phyloP scores from a whole-genome alignment of 148 eudicot species.

The Camellia japonica region DNA sequence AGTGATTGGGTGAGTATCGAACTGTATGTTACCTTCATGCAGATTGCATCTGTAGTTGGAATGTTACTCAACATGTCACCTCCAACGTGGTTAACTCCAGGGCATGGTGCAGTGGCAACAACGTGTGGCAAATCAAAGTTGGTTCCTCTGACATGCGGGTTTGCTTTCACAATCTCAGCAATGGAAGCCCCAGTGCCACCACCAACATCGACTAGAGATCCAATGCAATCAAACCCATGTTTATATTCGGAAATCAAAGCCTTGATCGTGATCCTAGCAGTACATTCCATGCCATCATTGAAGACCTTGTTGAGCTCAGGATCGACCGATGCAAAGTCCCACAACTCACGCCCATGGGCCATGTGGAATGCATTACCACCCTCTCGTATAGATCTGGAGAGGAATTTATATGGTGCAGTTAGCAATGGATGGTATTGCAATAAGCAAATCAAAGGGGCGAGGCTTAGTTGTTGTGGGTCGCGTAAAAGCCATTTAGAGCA shows the following conservation, averaged over 20 bases:
- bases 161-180: slow-evolving; percentile 20
- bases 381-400: no score
- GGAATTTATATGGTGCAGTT: no score
- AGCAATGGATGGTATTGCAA: no score
- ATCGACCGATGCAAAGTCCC: slow-evolving; percentile 34
- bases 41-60: slow-evolving; percentile 45
- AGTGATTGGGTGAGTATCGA: no score
- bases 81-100: slow-evolving; percentile 51
- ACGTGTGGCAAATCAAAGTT: not conserved
- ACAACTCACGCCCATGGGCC: slow-evolving; percentile 8
- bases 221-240: slow-evolving; percentile 31
- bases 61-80: slow-evolving; percentile 56
- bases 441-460: no score
- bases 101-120: slow-evolving; percentile 32
- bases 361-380: no score
- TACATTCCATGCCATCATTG: slow-evolving; percentile 23
- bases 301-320: slow-evolving; percentile 33
- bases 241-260: not conserved
- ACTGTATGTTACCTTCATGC: slow-evolving; percentile 32
- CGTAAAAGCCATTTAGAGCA: no score
- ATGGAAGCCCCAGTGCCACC: slow-evolving; percentile 50
- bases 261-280: no score
- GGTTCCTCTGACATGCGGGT: slow-evolving; percentile 23
- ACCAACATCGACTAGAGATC: slow-evolving; percentile 54
- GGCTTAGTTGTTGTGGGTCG: no score